Evolutionary conservation across 306 rosid genomes (phyloP).

Genomic region (Cicer pinnatifidum): DNA sequence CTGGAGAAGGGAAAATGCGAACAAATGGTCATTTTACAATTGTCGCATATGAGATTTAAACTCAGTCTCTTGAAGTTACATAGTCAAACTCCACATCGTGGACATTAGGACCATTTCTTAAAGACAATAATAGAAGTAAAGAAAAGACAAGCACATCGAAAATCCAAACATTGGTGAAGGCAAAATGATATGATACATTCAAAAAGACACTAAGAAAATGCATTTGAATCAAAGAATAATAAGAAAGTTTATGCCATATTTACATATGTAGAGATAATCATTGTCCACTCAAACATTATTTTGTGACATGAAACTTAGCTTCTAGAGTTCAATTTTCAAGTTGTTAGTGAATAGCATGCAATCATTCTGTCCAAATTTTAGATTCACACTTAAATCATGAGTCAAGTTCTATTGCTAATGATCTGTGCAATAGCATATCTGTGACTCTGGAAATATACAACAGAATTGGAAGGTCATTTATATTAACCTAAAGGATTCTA

Average conservation of each 20-base stretch:
- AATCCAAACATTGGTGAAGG: not conserved
- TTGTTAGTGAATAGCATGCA: constrained; percentile 2
- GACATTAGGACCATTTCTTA: not conserved
- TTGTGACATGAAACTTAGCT: not conserved
- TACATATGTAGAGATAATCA: constrained; percentile 8
- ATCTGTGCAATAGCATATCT: not conserved
- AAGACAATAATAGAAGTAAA: not conserved
- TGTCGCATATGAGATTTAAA: no score
- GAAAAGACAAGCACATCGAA: not conserved
- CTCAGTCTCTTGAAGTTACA: no score
- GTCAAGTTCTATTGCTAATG: not conserved
- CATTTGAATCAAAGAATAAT: not conserved
- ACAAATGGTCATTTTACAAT: no score
- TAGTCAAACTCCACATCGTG: no score
- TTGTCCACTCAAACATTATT: constrained; percentile 5
- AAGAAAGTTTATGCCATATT: constrained; percentile 13
- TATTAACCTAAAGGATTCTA: not conserved
- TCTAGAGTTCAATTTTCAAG: not conserved
- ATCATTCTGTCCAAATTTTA: constrained; percentile 22
- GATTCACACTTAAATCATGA: not conserved
- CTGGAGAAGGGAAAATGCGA: no score
- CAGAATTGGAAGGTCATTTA: not conserved
- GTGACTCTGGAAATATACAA: not conserved
- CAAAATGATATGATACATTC: constrained; percentile 22
- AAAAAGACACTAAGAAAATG: constrained; percentile 6